Base-by-base conservation (phyloP, 345 rosid species). In the Punica granatum region DNA sequence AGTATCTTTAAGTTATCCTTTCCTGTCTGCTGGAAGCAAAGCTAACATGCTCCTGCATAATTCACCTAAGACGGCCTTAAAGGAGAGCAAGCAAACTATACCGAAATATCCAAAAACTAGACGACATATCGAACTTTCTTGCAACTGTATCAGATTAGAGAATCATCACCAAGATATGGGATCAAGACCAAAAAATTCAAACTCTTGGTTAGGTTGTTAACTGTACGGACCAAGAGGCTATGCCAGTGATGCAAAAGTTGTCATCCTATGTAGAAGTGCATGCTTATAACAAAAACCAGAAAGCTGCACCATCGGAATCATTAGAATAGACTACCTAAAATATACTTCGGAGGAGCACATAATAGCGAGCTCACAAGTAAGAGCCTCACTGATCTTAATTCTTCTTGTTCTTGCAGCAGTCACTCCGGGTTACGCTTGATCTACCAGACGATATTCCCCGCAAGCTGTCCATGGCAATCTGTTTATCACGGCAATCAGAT, bases 221-320 rank as follows among this genome's bases (percentile, higher is more conserved):
- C 67, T 64, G 35, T 64, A 64, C 67, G n/a, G n/a, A 64, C 14
- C 13, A 41, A 13, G 14, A 41, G 14, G 10, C 44, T 41, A 41
- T 11, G 14, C 14, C 44, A 13, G 15, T 16, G 2, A 41, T 41
- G 10, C 44, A 6, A 26, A 37, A 0, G 15, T 36, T 64, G 33
- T 21, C 25, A 64, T n/a, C 21, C 51, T 64, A 26, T 0, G 15
- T 14, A 64, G 51, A 41, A 39, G 67, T 64, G 67, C 67, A 64
- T 9, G 67, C 67, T 64, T 48, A n/a, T 25, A 64, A 48, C 67
- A 41, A 64, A 64, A 64, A 64, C 42, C 67, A 43, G 44, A 33
- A 41, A 64, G 67, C 67, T 15, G 67, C 51, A 64, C 67, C n/a
- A 2, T 11, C 42, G 16, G 33, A 41, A 64, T 39, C 44, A 41